Evolutionary conservation across 176 grass and related monocot genomes (phyloP).

Genomic region (Pontederia crassipes): DNA sequence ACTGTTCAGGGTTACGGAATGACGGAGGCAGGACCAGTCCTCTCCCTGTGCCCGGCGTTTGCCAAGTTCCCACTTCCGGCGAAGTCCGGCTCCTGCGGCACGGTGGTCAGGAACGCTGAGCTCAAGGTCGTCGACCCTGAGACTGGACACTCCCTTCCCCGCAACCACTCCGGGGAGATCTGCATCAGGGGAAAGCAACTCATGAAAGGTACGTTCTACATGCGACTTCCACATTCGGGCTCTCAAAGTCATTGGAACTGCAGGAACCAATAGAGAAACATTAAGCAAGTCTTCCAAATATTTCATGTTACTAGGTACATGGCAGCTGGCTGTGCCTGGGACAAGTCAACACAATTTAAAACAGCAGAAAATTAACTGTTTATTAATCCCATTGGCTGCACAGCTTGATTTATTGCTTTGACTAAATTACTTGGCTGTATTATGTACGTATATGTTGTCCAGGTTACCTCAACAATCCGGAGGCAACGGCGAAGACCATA

Average conservation of each 20-base stretch:
- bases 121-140: slow-evolving; percentile 58
- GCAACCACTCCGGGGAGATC: slow-evolving; percentile 46
- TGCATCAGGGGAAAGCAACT: slow-evolving; percentile 62
- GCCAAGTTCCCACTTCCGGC: slow-evolving; percentile 55
- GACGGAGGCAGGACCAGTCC: slow-evolving; percentile 67
- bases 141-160: slow-evolving; percentile 31
- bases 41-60: slow-evolving; percentile 60
- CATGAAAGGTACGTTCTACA: slow-evolving; percentile 50
- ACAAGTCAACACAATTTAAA: no score
- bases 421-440: no score
- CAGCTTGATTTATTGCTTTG: no score
- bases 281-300: no score
- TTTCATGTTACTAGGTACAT: no score
- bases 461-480: slow-evolving; percentile 4
- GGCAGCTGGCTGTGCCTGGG: no score
- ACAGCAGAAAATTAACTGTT: no score
- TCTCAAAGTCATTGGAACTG: no score
- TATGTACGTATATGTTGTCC: background rate
- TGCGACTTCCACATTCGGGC: no score
- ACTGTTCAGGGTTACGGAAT: slow-evolving; percentile 58
- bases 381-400: no score
- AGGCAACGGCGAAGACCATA: slow-evolving; percentile 1
- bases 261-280: no score
- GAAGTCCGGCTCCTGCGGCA: slow-evolving; percentile 62
- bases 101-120: slow-evolving; percentile 70